These are phyloP conservation scores for Ostreobium quekettii DNA, from an alignment of 139 green algal genomes.

Conservation along the genomic window DNA sequence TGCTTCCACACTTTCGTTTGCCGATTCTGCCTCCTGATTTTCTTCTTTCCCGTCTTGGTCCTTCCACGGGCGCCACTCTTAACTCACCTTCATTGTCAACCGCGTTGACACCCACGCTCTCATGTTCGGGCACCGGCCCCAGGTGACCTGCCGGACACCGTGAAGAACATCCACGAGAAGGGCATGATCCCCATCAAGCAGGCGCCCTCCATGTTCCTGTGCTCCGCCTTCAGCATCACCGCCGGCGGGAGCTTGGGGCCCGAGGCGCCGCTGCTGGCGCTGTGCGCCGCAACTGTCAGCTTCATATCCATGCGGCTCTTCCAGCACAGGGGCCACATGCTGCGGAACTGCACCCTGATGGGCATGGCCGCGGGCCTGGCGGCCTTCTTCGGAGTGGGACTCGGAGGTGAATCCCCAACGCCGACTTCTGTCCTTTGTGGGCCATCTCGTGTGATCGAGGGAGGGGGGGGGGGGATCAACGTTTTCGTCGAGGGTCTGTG, in stretches of 20 bases:
- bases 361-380: conserved; percentile 42
- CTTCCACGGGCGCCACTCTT: too few species aligned
- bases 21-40: too few species aligned
- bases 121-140: too few species aligned
- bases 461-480: too few species aligned
- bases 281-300: conserved; percentile 29
- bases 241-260: conserved; percentile 36
- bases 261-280: conserved; percentile 36
- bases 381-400: conserved; percentile 38
- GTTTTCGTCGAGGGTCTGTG: too few species aligned
- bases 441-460: too few species aligned
- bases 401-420: conserved; percentile 26
- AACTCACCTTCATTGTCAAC: too few species aligned
- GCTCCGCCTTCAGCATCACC: conserved; percentile 34
- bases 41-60: too few species aligned
- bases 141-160: conserved; percentile 38
- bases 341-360: conserved; percentile 36
- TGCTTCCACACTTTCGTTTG: too few species aligned
- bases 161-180: conserved; percentile 30
- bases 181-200: conserved; percentile 27
- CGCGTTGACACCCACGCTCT: too few species aligned
- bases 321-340: conserved; percentile 14
- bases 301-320: conserved; percentile 24
- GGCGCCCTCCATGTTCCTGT: conserved; percentile 40
- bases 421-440: too few species aligned